Conservation (phyloP, 257 asterid genomes). For the Primulina tabacum region DNA sequence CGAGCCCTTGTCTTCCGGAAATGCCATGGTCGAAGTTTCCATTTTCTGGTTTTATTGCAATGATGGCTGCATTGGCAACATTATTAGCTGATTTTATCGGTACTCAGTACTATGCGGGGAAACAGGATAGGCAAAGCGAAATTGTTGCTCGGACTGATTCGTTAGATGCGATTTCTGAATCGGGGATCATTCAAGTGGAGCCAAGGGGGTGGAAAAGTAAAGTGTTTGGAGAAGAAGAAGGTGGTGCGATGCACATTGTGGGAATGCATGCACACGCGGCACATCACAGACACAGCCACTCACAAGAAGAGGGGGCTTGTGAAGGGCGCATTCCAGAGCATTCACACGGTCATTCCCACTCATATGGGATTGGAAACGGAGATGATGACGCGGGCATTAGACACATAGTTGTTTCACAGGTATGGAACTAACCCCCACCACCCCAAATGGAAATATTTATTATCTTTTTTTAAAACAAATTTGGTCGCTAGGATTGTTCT, state of each 20-base stretch:
- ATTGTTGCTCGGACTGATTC: constrained; percentile 31
- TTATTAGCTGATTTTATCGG: constrained; percentile 80
- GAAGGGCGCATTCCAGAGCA: constrained; percentile 38
- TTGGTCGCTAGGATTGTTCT: neutral
- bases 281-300: constrained; percentile 75
- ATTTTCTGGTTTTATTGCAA: constrained; percentile 88
- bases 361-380: constrained; percentile 39
- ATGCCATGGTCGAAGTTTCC: constrained; percentile 84
- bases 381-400: constrained; percentile 65
- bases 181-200: constrained; percentile 53
- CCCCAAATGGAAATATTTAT: neutral
- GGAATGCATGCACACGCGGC: constrained; percentile 93
- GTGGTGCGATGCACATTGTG: constrained; percentile 84
- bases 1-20: constrained; percentile 64
- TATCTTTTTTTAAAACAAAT: neutral
- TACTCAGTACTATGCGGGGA: constrained; percentile 87
- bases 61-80: constrained; percentile 89
- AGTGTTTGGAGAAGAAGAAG: constrained; percentile 82
- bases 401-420: constrained; percentile 93
- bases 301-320: constrained; percentile 56
- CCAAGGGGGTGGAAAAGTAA: constrained; percentile 33
- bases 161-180: constrained; percentile 41
- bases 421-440: constrained; percentile 16
- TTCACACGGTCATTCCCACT: constrained; percentile 55
- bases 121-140: constrained; percentile 55